phyloP scores from a whole-genome alignment of 768 basidiomycete genomes.

The Rhodotorula diobovata region DNA sequence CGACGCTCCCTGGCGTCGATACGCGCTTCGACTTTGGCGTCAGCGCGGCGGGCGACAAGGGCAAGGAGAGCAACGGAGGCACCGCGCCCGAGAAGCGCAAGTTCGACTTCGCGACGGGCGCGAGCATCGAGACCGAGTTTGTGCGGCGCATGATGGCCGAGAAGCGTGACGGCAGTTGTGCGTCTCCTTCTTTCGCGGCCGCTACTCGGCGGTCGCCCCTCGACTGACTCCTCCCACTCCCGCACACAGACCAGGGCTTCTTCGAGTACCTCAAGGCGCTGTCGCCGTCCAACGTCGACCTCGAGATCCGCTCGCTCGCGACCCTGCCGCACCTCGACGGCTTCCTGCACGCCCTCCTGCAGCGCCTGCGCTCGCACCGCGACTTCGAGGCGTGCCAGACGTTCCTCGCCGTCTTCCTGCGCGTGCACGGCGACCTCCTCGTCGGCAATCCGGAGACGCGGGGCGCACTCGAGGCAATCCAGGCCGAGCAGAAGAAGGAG shows the following conservation, averaged over 20 bases:
- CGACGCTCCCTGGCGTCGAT: constrained; percentile 82
- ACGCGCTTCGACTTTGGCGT: constrained; percentile 65
- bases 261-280: constrained; percentile 79
- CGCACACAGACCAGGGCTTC: constrained; percentile 74
- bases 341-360: constrained; percentile 70
- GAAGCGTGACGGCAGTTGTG: constrained; percentile 63
- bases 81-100: constrained; percentile 53
- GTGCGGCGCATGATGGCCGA: constrained; percentile 61
- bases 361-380: constrained; percentile 67
- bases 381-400: constrained; percentile 97
- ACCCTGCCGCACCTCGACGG: constrained; percentile 59
- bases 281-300: constrained; percentile 83
- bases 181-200: constrained; percentile 46
- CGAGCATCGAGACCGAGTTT: constrained; percentile 64
- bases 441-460: constrained; percentile 64
- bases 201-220: not conserved
- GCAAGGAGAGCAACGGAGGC: constrained; percentile 49
- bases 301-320: constrained; percentile 76
- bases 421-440: constrained; percentile 75
- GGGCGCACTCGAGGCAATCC: constrained; percentile 57
- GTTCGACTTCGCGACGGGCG: constrained; percentile 55
- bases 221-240: not conserved
- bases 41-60: constrained; percentile 32
- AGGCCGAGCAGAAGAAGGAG: constrained; percentile 67
- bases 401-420: constrained; percentile 74